Evolutionary conservation across 2,329 filamentous ascomycete genomes (phyloP).

Genomic region (Monosporascus sp.): DNA sequence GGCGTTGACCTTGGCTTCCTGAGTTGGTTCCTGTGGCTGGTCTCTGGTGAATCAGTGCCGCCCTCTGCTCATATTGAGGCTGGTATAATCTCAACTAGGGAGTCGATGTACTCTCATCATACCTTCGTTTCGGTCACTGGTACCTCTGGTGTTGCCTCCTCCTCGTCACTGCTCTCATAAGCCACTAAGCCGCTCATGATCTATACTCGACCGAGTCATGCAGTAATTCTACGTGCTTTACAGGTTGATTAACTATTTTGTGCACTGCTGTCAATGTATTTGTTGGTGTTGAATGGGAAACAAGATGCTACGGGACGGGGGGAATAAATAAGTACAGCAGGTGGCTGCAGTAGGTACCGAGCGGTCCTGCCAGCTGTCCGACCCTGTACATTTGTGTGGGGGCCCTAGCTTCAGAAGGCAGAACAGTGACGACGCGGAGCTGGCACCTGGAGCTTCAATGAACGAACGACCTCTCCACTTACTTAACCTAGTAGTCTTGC

Average conservation of each 20-base stretch:
- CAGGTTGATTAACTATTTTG: too few relatives aligned
- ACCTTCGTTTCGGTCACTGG: conserved; percentile 22
- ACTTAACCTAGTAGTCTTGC: too few relatives aligned
- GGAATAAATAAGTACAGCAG: not conserved
- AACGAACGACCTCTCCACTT: not conserved
- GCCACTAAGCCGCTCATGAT: conserved; percentile 23
- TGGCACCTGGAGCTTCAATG: not conserved
- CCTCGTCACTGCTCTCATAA: conserved; percentile 29
- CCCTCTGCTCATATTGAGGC: conserved; percentile 15
- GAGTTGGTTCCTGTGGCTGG: conserved; percentile 23
- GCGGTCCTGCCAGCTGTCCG: not conserved
- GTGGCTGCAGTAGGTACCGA: not conserved
- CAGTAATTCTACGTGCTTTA: too few relatives aligned
- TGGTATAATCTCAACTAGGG: not conserved
- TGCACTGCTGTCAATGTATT: too few relatives aligned
- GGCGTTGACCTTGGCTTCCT: conserved; percentile 11
- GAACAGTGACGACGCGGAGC: conserved; percentile 10
- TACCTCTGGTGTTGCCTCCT: conserved; percentile 19
- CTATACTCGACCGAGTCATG: not conserved
- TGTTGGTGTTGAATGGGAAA: too few relatives aligned
- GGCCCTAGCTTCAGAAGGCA: conserved; percentile 7
- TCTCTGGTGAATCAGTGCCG: conserved; percentile 28
- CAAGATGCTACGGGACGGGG: not conserved
- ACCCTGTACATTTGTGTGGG: not conserved
- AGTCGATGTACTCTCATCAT: conserved; percentile 10